Evolutionary conservation across 345 rosid genomes (phyloP), one percentile per base, ranked within the genome.

Genomic region (Conringia planisiliqua): DNA sequence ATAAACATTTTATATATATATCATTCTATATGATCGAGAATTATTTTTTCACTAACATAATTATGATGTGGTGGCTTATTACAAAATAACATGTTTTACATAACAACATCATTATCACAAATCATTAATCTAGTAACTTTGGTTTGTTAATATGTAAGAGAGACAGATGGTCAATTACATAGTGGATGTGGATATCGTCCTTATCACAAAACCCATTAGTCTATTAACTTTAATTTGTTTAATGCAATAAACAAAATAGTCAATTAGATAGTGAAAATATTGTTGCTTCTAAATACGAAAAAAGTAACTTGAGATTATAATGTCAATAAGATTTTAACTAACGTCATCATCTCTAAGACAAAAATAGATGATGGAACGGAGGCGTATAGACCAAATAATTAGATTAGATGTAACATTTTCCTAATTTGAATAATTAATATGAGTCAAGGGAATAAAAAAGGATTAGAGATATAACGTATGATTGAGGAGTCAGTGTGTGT

Each of bases 401-500:
- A 47, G 50, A 72, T 72, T 61, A 48, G 68, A 38, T 67, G 62
- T 35, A 67, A 30, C 46, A 50, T 50, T 67, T 68, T 68, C 33
- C 33, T 52, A n/a, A 75, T 32, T 50, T 68, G 13, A 61, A 39
- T 75, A 29, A 2, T 2, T 51, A 68, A 68, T 40, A 48, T 40
- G 1, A 35, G 11, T 10, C 9, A 46, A 66, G 17, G 9, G 13
- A 16, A 12, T 38, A 17, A 17, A 35, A 56, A 35, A 75, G 6
- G 32, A 17, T 12, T 66, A 65, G 66, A 57, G 4, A 24, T 17
- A 62, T 75, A 66, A 68, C 47, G 50, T 68, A 76, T 68, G 70
- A 68, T 76, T 76, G 74, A 76, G 64, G 57, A 69, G 74, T 75
- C 20, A 69, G 75, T 63, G 63, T 33, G 78, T 67, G 33, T 74